Conservation (phyloP, 2,329 filamentous ascomycete genomes). For the Zymoseptoria brevis region DNA sequence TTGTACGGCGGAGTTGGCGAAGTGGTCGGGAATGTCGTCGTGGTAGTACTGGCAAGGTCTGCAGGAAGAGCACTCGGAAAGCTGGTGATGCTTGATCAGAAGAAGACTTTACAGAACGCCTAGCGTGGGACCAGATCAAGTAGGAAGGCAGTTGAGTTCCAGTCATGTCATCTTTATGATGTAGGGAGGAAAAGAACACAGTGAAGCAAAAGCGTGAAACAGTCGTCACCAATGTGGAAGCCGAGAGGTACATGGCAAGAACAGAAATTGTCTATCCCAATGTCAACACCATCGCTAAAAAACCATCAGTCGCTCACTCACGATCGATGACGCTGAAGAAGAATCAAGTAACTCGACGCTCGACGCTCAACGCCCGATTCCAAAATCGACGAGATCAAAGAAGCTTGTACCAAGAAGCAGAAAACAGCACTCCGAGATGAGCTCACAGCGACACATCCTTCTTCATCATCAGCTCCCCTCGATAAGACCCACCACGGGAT, state of each 20-base stretch:
- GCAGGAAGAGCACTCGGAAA: conserved; percentile 6
- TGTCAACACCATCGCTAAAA: conserved; percentile 10
- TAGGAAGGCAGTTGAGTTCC: too few relatives aligned
- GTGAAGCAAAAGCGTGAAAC: too few relatives aligned
- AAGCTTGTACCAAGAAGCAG: conserved; percentile 3
- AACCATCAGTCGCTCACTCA: not conserved
- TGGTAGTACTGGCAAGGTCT: conserved; percentile 11
- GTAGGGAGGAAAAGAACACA: too few relatives aligned
- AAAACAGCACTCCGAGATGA: not conserved
- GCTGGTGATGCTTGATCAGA: conserved; percentile 11
- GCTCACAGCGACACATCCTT: not conserved
- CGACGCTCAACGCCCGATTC: not conserved
- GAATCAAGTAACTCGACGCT: not conserved
- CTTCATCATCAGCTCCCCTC: not conserved
- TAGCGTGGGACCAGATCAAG: too few relatives aligned
- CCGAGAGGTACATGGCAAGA: not conserved
- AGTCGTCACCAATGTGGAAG: not conserved
- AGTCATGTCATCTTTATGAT: too few relatives aligned
- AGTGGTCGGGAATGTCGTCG: conserved; percentile 19
- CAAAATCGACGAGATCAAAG: conserved; percentile 4
- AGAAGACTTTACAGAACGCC: not conserved
- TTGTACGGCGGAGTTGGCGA: conserved; percentile 23
- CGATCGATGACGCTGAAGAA: not conserved
- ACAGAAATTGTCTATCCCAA: not conserved
- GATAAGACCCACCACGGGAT: conserved; percentile 28